Percentiles rank a stretch among this genome's conserved stretches.
phyloP scores from a whole-genome alignment of 2,329 filamentous ascomycete species.

The Cladorrhinum sp. region DNA sequence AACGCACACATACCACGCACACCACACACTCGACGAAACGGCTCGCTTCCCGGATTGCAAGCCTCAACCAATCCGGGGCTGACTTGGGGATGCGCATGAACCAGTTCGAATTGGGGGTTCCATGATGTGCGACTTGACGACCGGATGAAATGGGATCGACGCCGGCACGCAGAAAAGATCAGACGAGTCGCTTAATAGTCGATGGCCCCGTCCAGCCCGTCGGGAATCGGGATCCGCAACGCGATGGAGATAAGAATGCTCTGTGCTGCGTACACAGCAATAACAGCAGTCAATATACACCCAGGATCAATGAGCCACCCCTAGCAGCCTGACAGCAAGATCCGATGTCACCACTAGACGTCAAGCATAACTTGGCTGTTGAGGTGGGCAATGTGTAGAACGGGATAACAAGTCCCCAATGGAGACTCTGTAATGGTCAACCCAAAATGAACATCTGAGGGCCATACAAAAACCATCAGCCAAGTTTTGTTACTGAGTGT shows the following conservation, averaged over 20 bases:
- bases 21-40: slow-evolving; percentile 4
- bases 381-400: not conserved
- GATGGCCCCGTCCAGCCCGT: slow-evolving; percentile 2
- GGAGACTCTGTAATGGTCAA: not conserved
- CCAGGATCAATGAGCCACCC: not conserved
- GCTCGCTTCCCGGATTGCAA: slow-evolving; percentile 7
- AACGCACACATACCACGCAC: not conserved
- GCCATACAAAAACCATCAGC: not conserved
- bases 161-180: slow-evolving; percentile 14
- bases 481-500: not conserved
- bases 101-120: slow-evolving; percentile 1
- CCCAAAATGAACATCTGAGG: not conserved
- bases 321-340: not conserved
- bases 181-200: slow-evolving; percentile 19
- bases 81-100: slow-evolving; percentile 1
- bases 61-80: not conserved
- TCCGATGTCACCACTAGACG: not conserved
- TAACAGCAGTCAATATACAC: slow-evolving; percentile 1
- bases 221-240: slow-evolving; percentile 11
- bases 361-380: not conserved
- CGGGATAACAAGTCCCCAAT: not conserved
- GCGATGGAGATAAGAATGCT: not conserved
- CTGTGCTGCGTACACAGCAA: not conserved
- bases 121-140: slow-evolving; percentile 15
- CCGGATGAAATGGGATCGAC: slow-evolving; percentile 19